Base-by-base conservation (phyloP, 495 filamentous ascomycete genomes). In the Hypoxylon trugodes region DNA sequence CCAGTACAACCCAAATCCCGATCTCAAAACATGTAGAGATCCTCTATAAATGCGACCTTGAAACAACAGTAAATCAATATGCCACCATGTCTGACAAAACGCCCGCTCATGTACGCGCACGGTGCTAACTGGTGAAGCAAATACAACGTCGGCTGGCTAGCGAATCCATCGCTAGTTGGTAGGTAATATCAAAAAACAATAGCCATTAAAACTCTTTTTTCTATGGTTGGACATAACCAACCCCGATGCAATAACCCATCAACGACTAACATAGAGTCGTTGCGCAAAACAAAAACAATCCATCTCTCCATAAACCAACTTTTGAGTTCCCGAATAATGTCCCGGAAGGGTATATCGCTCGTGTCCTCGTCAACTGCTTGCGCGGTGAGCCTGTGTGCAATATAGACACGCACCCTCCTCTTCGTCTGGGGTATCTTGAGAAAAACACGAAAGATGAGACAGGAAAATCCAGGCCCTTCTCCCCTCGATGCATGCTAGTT, bases 371-470 rank as follows among this genome's bases (percentile, higher is more conserved):
- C 67, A 61, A 68, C 60, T 59, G 55, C 69, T 55, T 68, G 57
- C 56, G 59, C 59, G 52, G 25, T 65, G 60, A 48, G 65, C 61
- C 55, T 58, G 54, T 60, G 52, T 54, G 52, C 53, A 42, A 51
- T 67, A 24, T 53, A 62, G 47, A 55, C 47, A 59, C 58, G 47
- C 58, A 37, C 33, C 59, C 49, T 70, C 64, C 56, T 69, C 63
- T 62, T 59, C 59, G 59, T 65, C 57, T 49, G 70, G 69, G 69
- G 70, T 70, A 70, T 70, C 67, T 70, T 58, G 43, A 72, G 64
- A 68, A 72, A 70, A n/a, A n/a, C n/a, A n/a, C 54, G 68, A 72
- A 59, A 65, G 67, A 66, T 42, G 63, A 72, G 69, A 70, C 64
- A 68, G 67, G 60, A 70, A 72, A 70, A 70, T 70, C 56, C 65